Base-by-base conservation (phyloP, 1,139 yeast genomes). In the Blastobotrys petasosporus region DNA sequence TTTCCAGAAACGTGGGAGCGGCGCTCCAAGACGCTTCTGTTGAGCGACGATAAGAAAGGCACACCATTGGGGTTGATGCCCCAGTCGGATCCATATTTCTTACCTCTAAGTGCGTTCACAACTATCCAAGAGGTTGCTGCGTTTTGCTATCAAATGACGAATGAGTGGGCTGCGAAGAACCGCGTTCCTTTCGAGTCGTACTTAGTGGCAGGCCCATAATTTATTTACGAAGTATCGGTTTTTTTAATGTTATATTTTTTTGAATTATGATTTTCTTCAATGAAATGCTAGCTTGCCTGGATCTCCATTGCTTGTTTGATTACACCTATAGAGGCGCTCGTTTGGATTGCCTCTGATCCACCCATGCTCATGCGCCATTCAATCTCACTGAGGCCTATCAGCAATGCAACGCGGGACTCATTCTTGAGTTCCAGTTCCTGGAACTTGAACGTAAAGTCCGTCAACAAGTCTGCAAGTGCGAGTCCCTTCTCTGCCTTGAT, bases 351-450 rank as follows among this genome's bases (percentile, higher is more conserved):
- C 53, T 90, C 97, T 60, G 81, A 85, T 1, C 98, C 97, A 9
- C 98, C 99, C 61, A 78, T 81, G 30, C 95, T 81, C 34, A 94
- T 81, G 1, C 95, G 82, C 64, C 88, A 90, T 66, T 92, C 98
- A 20, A 92, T 77, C 51, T 92, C 97, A 30, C 90, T 77, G 45
- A 92, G 69, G 1, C 88, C 88, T 52, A 76, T 74, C 45, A 86
- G 69, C 11, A 88, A 70, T 15, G 71, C 73, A 13, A 80, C 75
- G 54, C 94, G 73, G 3, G 94, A 80, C 39, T 63, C 60, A 4
- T 79, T 73, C 48, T 76, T 75, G 57, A 94, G 70, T 51, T 88
- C 84, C 56, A 82, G 80, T 16, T 70, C 70, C 47, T 79, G 80
- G 47, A 94, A 69, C 20, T 83, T 77, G 37, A 79, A 82, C 9